Base-by-base conservation (phyloP, 495 filamentous ascomycete species). In the Neurospora hispaniola region DNA sequence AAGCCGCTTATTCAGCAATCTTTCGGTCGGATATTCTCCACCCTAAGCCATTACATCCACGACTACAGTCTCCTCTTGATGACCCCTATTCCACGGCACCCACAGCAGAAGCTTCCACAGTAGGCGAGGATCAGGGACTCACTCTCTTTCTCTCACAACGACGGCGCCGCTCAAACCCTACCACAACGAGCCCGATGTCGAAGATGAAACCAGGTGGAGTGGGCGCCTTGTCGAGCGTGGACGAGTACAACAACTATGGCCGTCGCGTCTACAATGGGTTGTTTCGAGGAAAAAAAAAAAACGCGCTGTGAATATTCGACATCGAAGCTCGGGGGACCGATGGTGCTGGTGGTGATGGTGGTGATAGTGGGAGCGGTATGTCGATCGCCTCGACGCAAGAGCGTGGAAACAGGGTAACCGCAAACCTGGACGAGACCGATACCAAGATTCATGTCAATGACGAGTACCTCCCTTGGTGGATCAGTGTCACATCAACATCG, bases 1-100 rank as follows among this genome's bases (percentile, higher is more conserved):
- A 80, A 80, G 42, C 79, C 79, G 0, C 73, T 79, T 48, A 76
- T 80, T 42, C 73, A 79, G 41, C 73, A 69, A 40, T 39, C 74
- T 39, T 78, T 77, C 69, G 76, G 78, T 11, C 66, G 71, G n/a
- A 54, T 79, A 0, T 70, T 80, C 27, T 72, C 75, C 7, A 48
- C 70, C 2, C 14, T 14, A 9, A 73, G 48, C 39, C 62, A 68
- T 10, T 72, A 71, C 71, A 39, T 42, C 44, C 72, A 74, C 38
- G 75, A 75, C 23, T 75, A 54, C n/a, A 74, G 72, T 54, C 75
- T 79, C 2, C 74, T 70, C 2, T 79, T 76, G 79, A 78, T 79
- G 68, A 78, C 76, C 0, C 78, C 76, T 2, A 41, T 76, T 76
- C 69, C 59, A 4, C 70, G 44, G 35, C 43, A 62, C 20, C 39